Percentiles rank a stretch among this genome's conserved stretches.
These are phyloP conservation scores for Blepharisma undulans DNA, from an alignment of 169 alveolate species.

Conservation along the genomic window DNA sequence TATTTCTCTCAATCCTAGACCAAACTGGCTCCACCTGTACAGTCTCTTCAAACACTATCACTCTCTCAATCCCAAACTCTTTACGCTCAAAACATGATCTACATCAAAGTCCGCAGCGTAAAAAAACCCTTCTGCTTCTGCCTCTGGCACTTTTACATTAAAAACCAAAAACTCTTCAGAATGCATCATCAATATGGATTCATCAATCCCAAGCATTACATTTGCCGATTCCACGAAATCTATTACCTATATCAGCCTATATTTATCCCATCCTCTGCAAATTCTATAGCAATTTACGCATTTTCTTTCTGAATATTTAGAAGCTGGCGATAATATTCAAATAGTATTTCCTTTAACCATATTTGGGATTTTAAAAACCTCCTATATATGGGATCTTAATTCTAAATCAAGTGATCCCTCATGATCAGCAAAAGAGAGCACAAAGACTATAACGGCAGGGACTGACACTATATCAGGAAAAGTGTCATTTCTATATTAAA, in stretches of 20 bases:
- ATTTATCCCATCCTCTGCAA: slow-evolving; percentile 15
- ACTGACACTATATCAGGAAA: background rate
- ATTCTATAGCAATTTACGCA: slow-evolving; percentile 6
- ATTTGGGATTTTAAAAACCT: background rate
- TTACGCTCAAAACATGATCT: background rate
- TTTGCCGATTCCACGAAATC: background rate
- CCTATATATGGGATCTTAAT: background rate
- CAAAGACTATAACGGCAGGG: background rate
- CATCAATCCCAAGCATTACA: background rate
- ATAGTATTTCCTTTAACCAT: background rate
- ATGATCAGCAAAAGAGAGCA: background rate
- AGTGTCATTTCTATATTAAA: background rate
- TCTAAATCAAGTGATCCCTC: background rate
- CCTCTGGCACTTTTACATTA: background rate
- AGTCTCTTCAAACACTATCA: background rate
- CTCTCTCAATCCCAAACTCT: background rate
- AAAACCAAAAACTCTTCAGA: background rate
- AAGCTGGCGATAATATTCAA: background rate
- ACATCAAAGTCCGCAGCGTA: background rate
- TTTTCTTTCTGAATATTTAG: background rate
- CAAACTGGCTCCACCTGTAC: background rate
- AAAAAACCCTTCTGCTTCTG: background rate
- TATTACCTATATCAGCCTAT: background rate
- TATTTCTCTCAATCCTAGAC: background rate
- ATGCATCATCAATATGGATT: background rate